Conservation (phyloP, 2,329 filamentous ascomycete species). For the Xylaria sp. region DNA sequence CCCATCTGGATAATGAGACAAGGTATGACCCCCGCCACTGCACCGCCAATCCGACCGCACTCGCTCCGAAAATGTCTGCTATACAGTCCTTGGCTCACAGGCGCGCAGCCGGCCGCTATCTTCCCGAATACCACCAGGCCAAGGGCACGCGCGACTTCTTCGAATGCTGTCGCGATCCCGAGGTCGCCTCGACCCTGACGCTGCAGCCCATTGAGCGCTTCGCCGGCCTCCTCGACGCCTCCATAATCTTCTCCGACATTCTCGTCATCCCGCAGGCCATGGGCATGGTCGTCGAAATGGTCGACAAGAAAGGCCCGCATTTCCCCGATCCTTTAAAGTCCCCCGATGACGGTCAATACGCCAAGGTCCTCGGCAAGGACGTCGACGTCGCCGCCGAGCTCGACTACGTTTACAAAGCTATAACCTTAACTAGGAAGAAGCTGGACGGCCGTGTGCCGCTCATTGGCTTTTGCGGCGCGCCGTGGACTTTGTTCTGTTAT, state of each 20-base stretch:
- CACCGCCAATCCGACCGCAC: not conserved
- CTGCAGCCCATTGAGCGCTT: constrained; percentile 94
- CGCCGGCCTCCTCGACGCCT: constrained; percentile 87
- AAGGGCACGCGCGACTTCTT: constrained; percentile 95
- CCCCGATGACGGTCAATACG: constrained; percentile 84
- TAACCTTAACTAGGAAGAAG: constrained; percentile 88
- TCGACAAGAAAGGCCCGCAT: constrained; percentile 94
- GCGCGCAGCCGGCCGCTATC: constrained; percentile 82
- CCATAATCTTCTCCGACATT: constrained; percentile 99
- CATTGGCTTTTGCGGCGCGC: constrained; percentile 95
- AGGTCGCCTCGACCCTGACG: constrained; percentile 91
- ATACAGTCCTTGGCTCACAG: constrained; percentile 6
- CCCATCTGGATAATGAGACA: constrained; percentile 99
- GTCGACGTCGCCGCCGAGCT: constrained; percentile 87
- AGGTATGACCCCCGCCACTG: constrained; percentile 61
- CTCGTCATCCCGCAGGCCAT: constrained; percentile 97
- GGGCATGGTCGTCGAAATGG: constrained; percentile 98
- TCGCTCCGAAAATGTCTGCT: not conserved
- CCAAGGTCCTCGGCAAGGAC: constrained; percentile 72
- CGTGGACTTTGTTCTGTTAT: constrained; percentile 97
- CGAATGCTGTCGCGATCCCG: constrained; percentile 91
- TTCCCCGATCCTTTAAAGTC: constrained; percentile 84
- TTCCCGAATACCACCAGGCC: constrained; percentile 95
- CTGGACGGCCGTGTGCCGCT: constrained; percentile 86
- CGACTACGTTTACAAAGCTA: constrained; percentile 94